Conservation (phyloP, 2,329 filamentous ascomycete genomes). For the Aspergillus carbonarius region DNA sequence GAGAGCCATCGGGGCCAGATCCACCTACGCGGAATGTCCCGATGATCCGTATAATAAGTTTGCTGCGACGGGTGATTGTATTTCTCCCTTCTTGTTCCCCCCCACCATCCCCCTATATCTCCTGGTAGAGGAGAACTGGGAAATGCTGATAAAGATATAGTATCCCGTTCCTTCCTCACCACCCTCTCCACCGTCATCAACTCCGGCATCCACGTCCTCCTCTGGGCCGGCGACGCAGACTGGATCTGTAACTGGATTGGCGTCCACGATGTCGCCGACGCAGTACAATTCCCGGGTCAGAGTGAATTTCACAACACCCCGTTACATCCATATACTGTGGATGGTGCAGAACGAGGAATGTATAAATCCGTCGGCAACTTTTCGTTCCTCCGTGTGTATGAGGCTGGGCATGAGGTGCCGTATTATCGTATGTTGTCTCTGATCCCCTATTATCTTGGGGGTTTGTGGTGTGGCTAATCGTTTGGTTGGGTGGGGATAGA, state of each 20-base stretch:
- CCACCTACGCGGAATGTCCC: conserved; percentile 45
- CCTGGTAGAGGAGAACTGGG: too few species aligned
- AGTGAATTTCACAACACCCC: conserved; percentile 41
- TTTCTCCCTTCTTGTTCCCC: neutral
- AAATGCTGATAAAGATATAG: too few species aligned
- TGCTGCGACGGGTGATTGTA: conserved; percentile 41
- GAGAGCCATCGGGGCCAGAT: conserved; percentile 48
- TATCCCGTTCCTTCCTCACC: conserved; percentile 46
- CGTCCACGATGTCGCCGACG: conserved; percentile 48
- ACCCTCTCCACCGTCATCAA: conserved; percentile 48
- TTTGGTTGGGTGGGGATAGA: conserved; percentile 23
- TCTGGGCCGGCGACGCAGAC: conserved; percentile 60
- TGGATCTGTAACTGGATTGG: conserved; percentile 61
- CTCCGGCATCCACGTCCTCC: conserved; percentile 49
- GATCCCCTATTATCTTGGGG: neutral
- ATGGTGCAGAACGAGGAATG: conserved; percentile 48
- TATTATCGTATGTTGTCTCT: conserved; percentile 45
- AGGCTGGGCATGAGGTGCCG: conserved; percentile 52
- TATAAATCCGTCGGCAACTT: conserved; percentile 55
- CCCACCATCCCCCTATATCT: neutral
- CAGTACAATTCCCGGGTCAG: conserved; percentile 45
- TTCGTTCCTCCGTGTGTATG: conserved; percentile 51
- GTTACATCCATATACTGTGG: conserved; percentile 49
- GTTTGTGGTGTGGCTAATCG: too few species aligned
- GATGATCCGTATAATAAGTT: conserved; percentile 41